These are phyloP conservation scores for Candida sp. DNA, from an alignment of 1,139 yeast genomes.

Conservation along the genomic window DNA sequence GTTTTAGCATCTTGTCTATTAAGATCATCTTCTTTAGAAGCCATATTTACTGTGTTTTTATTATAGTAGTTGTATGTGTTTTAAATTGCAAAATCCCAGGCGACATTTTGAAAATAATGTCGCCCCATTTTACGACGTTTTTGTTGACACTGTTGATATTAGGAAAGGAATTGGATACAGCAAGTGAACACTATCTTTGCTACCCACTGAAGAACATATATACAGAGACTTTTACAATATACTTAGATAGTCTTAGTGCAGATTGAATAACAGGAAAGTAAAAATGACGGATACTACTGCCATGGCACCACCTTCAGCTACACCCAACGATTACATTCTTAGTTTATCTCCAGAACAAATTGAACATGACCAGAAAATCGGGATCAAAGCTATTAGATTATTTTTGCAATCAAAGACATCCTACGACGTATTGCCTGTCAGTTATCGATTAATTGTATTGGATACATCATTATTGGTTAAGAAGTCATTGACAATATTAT, in stretches of 20 bases:
- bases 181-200: background rate
- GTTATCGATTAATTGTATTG: constrained; percentile 87
- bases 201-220: no score
- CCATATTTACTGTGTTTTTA: no score
- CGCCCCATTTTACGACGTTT: background rate
- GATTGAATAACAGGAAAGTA: no score
- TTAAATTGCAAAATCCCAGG: background rate
- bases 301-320: constrained; percentile 17
- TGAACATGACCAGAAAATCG: constrained; percentile 60
- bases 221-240: no score
- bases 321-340: constrained; percentile 44
- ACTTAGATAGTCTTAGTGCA: no score
- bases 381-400: constrained; percentile 73
- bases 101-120: background rate
- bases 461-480: constrained; percentile 91
- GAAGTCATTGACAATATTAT: constrained; percentile 82
- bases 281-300: constrained; percentile 9
- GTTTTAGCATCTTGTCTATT: background rate
- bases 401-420: constrained; percentile 91
- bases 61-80: no score
- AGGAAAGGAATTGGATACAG: background rate
- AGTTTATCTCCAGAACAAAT: constrained; percentile 42
- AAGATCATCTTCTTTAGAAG: background rate
- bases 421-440: constrained; percentile 95
- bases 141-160: background rate